Base-by-base conservation (phyloP, 441 rosid genomes). In the Hura crepitans region DNA sequence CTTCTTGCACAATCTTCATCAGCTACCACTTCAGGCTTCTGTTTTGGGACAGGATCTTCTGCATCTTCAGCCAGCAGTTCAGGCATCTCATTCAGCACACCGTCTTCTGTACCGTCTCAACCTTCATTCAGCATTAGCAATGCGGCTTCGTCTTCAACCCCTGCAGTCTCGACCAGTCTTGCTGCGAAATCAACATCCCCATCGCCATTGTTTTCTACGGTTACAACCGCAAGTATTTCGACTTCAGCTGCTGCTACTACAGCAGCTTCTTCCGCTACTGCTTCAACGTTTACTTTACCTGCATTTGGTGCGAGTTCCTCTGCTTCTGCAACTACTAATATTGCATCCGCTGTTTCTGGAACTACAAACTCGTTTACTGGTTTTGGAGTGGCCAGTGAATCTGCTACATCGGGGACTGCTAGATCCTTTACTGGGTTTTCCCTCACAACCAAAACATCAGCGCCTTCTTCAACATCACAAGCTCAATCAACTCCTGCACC, bases 391-490 rank as follows among this genome's bases (percentile, higher is more conserved):
- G 70, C 71, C 42, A 73, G 81, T 69, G 62, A 86, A 12, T 56
- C 88, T 69, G 68, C 87, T 73, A 70, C 93, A 11, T 60, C 86
- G 4, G 89, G 80, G 69, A 76, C 80, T 71, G 65, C 82, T 20
- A 72, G 85, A 74, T 81, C 93, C 28, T 77, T 83, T 62, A 81
- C 89, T 17, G 85, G 88, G 35, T 86, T 89, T 82, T 76, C 95
- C 17, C 69, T 89, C 72, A 71, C 92, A 6, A 66, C 77, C 37
- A 85, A 72, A 61, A 47, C 87, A 74, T 71, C 89, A 25, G 54
- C 81, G 0, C 78, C 86, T 18, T 56, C 78, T 59, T 80, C 90
- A 58, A 80, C 88, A 53, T 78, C 88, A 28, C 88, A 81, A 75
- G 53, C 86, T 33, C 89, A 77, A 72, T 72, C 87, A 0, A 63